phyloP scores from a whole-genome alignment of 1,139 yeast genomes.

The Diutina scorzettiae region DNA sequence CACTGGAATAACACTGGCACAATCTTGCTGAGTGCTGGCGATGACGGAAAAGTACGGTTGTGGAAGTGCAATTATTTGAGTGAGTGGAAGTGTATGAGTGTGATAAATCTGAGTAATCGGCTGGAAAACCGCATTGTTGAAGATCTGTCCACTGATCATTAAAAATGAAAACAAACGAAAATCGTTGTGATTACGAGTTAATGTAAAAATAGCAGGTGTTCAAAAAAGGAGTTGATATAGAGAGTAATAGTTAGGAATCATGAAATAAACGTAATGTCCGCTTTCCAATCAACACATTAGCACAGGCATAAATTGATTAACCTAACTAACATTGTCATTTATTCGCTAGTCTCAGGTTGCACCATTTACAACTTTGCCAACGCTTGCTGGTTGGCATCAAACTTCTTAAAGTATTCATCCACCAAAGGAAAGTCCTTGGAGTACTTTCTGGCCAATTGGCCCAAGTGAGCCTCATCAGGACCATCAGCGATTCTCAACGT shows the following conservation, averaged over 20 bases:
- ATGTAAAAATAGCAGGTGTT: too few species aligned
- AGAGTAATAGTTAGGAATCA: too few species aligned
- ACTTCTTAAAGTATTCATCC: slow-evolving; percentile 22
- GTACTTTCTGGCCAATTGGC: slow-evolving; percentile 44
- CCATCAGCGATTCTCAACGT: slow-evolving; percentile 64
- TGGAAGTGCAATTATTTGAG: slow-evolving; percentile 86
- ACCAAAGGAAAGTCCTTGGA: slow-evolving; percentile 22
- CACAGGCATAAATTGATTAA: too few species aligned
- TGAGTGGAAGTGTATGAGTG: slow-evolving; percentile 88
- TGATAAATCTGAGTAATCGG: slow-evolving; percentile 24
- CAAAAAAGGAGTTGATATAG: too few species aligned
- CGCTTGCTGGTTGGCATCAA: slow-evolving; percentile 9
- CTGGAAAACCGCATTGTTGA: slow-evolving; percentile 8
- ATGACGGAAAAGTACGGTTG: slow-evolving; percentile 81
- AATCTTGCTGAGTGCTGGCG: slow-evolving; percentile 85
- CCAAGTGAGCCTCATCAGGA: slow-evolving; percentile 63
- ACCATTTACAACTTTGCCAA: slow-evolving; percentile 19
- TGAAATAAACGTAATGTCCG: too few species aligned
- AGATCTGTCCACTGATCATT: slow-evolving; percentile 1
- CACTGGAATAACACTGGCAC: slow-evolving; percentile 94
- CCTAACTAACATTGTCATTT: too few species aligned
- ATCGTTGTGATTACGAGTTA: too few species aligned
- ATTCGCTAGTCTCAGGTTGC: too few species aligned
- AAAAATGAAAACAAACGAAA: too few species aligned
- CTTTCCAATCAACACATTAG: too few species aligned